These are phyloP conservation scores for Mallotus nudiflorus DNA, from an alignment of 345 rosid species.

Conservation along the genomic window DNA sequence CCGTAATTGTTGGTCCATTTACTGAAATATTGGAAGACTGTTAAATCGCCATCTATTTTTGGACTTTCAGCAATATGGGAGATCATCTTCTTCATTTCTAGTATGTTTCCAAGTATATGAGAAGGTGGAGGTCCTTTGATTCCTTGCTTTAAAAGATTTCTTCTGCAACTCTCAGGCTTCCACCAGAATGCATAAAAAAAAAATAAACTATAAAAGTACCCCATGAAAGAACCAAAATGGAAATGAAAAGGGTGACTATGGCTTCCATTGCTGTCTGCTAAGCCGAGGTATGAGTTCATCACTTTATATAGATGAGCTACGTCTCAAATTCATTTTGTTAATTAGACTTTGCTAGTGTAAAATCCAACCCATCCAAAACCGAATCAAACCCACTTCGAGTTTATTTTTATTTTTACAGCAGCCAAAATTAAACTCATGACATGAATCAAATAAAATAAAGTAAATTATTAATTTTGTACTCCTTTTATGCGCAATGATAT, in stretches of 20 bases:
- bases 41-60: slow-evolving; percentile 1
- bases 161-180: slow-evolving; percentile 8
- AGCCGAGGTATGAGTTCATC: no score
- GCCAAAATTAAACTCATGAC: no score
- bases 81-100: slow-evolving; percentile 12
- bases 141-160: slow-evolving; percentile 21
- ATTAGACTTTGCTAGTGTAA: no score
- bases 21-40: slow-evolving; percentile 20
- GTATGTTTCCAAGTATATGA: slow-evolving; percentile 20
- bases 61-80: not conserved
- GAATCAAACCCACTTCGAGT: no score
- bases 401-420: no score
- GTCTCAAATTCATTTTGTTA: no score
- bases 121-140: slow-evolving; percentile 28
- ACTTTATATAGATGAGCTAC: no score
- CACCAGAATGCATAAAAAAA: not conserved
- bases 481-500: no score
- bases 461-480: no score
- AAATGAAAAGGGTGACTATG: not conserved
- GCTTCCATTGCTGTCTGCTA: no score
- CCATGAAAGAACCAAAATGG: not conserved
- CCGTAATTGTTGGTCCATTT: slow-evolving; percentile 12
- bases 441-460: no score
- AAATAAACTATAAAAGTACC: not conserved
- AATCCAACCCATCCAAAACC: no score